phyloP scores from a whole-genome alignment of 2,329 filamentous ascomycete genomes.

The Fusarium sororula region DNA sequence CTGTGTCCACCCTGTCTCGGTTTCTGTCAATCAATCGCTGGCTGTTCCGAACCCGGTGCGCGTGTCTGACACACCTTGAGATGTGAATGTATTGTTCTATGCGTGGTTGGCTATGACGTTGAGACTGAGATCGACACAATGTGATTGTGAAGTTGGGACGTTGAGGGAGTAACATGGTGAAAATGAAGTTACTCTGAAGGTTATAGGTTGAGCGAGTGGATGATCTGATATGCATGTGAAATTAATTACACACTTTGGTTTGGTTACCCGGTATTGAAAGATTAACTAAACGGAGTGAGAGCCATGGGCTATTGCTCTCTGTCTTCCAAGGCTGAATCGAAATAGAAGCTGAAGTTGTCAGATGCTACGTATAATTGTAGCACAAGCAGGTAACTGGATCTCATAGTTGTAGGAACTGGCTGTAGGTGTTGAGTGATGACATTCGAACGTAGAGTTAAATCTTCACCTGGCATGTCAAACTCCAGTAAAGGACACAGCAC shows the following conservation, averaged over 20 bases:
- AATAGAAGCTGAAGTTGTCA: background rate
- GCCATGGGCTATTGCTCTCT: background rate
- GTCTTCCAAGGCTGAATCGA: background rate
- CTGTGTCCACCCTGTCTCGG: constrained; percentile 4
- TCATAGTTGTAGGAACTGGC: too few species aligned
- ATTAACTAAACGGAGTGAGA: background rate
- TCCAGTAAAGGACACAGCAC: background rate
- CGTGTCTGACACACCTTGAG: background rate
- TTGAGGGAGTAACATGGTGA: background rate
- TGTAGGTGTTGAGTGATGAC: background rate
- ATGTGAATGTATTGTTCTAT: constrained; percentile 6
- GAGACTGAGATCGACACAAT: constrained; percentile 1
- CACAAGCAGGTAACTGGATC: background rate
- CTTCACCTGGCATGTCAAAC: too few species aligned
- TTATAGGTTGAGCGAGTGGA: background rate
- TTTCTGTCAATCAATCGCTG: background rate
- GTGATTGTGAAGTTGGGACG: background rate
- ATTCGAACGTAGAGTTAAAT: background rate
- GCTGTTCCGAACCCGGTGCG: background rate
- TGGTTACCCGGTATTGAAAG: background rate
- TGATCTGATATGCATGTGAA: constrained; percentile 4
- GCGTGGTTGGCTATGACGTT: constrained; percentile 3
- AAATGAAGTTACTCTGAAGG: background rate
- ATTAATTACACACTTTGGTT: background rate
- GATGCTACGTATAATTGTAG: background rate